Base-by-base conservation (phyloP, 495 filamentous ascomycete genomes). In the Endocarpon pusillum region DNA sequence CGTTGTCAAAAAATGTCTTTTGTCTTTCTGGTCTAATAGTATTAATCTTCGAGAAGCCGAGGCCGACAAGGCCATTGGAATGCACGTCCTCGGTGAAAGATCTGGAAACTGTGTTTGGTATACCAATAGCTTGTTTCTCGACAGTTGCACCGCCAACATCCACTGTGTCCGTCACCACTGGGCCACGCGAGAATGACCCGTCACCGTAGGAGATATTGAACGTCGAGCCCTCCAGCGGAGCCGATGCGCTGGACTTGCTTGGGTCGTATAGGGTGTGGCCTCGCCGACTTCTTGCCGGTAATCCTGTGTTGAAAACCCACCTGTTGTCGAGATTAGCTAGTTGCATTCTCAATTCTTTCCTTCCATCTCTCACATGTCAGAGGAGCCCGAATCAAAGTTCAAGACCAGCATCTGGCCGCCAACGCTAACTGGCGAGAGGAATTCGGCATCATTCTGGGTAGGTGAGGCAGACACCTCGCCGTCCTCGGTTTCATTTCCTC, bases 1-100 rank as follows among this genome's bases (percentile, higher is more conserved):
- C 58, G 46, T 83, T 86, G 38, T 83, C 80, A 51, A 89, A 87
- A 53, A 85, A 89, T 19, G 81, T 89, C 45, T 72, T 71, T 48
- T 83, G 75, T 41, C 58, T 59, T 10, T 61, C 49, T 0, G 79
- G 77, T 33, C 66, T 50, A 25, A 89, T 70, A 20, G 69, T 75
- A 58, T 85, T 92, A 54, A 87, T 64, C 14, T 55, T 61, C 42
- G 67, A 73, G 52, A 85, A 92, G 11, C 71, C 78, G 16, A 89
- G 66, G 19, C 82, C 82, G 17, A 89, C 58, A 3, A 92, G 62
- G n/a, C 82, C 82, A 44, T 81, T 75, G 34, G 63, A 71, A 25
- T 54, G 41, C 7, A 57, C 66, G 41, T 78, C 71, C 18, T 69
- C 44, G 21, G 73, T 50, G 49, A 91, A 86, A 4, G 67, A 63